A percentile compares a stretch with the other conserved stretches of the same genome.
Evolutionary conservation across 139 green algal genomes (phyloP).

Genomic region (Pleodorina starrii): DNA sequence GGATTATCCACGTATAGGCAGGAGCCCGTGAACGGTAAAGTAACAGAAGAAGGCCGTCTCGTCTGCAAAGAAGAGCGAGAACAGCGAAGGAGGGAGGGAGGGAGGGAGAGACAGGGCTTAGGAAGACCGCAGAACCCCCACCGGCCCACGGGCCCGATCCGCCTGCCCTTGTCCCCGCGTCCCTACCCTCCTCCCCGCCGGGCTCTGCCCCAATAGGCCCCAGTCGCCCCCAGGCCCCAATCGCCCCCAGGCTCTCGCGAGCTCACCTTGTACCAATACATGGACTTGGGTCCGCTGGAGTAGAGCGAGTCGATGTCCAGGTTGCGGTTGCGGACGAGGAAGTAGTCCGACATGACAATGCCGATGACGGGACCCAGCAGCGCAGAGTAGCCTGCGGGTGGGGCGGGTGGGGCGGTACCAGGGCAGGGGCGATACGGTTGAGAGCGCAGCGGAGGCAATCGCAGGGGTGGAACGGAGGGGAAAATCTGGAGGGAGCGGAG

Average conservation of each 20-base stretch:
- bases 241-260: no score
- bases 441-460: background rate
- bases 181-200: no score
- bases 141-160: no score
- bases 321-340: conserved; percentile 62
- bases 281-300: background rate
- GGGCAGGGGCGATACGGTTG: background rate
- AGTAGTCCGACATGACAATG: conserved; percentile 84
- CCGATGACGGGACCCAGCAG: conserved; percentile 74
- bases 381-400: conserved; percentile 81
- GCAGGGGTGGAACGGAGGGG: background rate
- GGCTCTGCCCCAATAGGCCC: no score
- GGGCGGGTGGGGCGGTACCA: no score
- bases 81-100: background rate
- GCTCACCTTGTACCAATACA: conserved; percentile 82
- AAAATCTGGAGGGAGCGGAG: no score
- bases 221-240: no score
- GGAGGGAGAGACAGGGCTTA: no score
- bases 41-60: no score
- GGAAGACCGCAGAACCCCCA: no score
- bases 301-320: conserved; percentile 81
- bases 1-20: background rate
- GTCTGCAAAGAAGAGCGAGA: background rate
- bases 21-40: background rate
- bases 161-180: no score